A percentile compares a stretch with the other conserved stretches of the same genome.
phyloP scores from a whole-genome alignment of 2,329 filamentous ascomycete species.

The Fusarium phyllophilum region DNA sequence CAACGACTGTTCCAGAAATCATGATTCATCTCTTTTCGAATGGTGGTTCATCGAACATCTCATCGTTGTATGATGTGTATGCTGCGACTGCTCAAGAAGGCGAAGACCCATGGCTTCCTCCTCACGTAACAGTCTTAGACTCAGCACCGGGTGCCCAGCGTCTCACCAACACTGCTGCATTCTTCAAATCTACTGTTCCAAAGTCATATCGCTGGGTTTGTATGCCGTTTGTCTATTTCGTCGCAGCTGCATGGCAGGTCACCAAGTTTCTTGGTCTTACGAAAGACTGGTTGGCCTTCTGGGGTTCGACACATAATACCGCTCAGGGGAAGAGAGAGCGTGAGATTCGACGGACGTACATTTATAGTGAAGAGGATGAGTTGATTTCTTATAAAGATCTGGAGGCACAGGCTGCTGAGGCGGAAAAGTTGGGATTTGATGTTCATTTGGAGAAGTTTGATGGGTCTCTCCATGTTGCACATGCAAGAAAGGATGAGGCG shows the following conservation, averaged over 20 bases:
- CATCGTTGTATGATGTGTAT: constrained; percentile 3
- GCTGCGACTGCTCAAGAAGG: not conserved
- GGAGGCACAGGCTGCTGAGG: not conserved
- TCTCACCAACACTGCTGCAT: not conserved
- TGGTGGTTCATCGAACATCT: constrained; percentile 10
- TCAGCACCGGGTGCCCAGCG: constrained; percentile 7
- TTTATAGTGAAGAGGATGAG: constrained; percentile 18
- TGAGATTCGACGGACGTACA: constrained; percentile 15
- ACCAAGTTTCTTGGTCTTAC: not conserved
- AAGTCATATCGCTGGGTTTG: not conserved
- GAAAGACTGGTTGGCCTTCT: constrained; percentile 2
- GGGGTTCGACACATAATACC: constrained; percentile 13
- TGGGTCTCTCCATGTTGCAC: constrained; percentile 7
- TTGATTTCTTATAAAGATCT: not conserved
- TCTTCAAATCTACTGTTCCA: constrained; percentile 3
- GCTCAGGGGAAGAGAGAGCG: not conserved
- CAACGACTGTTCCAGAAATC: not conserved
- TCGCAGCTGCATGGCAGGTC: not conserved
- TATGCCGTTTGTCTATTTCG: not conserved
- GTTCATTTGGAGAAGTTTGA: constrained; percentile 14
- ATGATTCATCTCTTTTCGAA: constrained; percentile 20
- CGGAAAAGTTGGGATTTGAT: not conserved
- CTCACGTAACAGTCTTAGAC: constrained; percentile 13
- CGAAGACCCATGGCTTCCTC: not conserved
- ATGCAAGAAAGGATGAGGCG: constrained; percentile 6